Base-by-base conservation (phyloP, 352 stramenopile genomes). In the Globisporangium uncinulatum region DNA sequence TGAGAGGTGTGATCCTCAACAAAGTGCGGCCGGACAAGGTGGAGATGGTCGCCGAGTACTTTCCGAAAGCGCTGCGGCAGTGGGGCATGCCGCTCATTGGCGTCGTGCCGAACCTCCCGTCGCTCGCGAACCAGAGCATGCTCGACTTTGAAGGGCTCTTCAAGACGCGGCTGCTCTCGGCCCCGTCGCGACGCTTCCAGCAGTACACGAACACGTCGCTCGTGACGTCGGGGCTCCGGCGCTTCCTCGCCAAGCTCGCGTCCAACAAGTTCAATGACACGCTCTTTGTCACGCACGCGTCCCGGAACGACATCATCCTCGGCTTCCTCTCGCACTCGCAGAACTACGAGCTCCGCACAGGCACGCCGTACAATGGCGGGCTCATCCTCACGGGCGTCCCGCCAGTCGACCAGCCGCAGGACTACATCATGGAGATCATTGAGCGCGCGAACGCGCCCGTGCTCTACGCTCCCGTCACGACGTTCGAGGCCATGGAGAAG, bases 1-100 rank as follows among this genome's bases (percentile, higher is more conserved):
- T 99, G 58, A 83, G 87, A 24, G 96, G 95, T 34, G 94, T 98
- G 24, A 92, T 99, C 57, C 78, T 99, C 32, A 99, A 99, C 74
- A 98, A 98, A 69, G 93, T 98, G 48, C 76, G 69, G 1, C 61
- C 66, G 32, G 71, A 90, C 51, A 89, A 93, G 63, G 61, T 92
- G 14, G 83, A 85, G 21, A 96, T 95, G 87, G 68, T 96, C 37
- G 59, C 67, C 45, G 81, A 92, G 50, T 96, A 96, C 57, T 95
- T 96, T 60, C 76, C 79, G 21, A 94, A 94, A 66, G 87, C 87
- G 20, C 74, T 96, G 56, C 56, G 72, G 39, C 74, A 84, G 32
- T 94, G 83, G 86, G 68, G 77, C 48, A 70, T 93, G 13, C 83
- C 85, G 37, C 64, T 97, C 13, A 77, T 97, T 51, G 88, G 86